Base-by-base conservation (phyloP, 2,329 filamentous ascomycete genomes). In the Fusarium sarcochroum region DNA sequence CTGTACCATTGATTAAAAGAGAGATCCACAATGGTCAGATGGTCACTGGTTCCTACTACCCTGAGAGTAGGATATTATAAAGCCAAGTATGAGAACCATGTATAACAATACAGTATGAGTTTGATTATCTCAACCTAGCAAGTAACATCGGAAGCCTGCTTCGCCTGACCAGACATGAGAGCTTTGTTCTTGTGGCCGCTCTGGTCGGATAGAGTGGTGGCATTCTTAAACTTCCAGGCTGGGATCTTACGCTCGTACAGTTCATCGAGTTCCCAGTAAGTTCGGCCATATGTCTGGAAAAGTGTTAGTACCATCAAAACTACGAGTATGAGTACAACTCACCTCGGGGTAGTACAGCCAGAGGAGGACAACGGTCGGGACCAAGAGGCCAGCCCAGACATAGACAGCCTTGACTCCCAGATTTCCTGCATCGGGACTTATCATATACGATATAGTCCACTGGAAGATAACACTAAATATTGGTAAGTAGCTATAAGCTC, bases 401-500 rank as follows among this genome's bases (percentile, higher is more conserved):
- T 59, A 63, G 11, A 63, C 54, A 21, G 59, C 55, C 34, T 63
- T 63, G 47, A 63, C 57, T 8, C 59, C 59, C 17, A 63, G 27
- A 6, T 63, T 63, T 34, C 52, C 52, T 25, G 52, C 52, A 30
- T 56, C 42, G 14, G 52, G 52, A 18, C 52, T 56, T 3, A 56
- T 56, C 52, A 56, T 56, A 44, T 56, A 56, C 6, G 52, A 56
- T 18, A 56, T 44, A 11, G 41, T 48, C 52, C 52, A 56, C 32
- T 56, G 27, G 27, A 30, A 30, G 27, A 30, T 10, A 30, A 30
- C 27, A 30, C 27, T 30, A 30, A 30, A 30, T 13, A 30, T 10
- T 11, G 27, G 27, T 30, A 11, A 30, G 27, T 13, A 11, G 10
- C 27, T 30, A 13, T 13, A 13, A 13, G 10, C 5, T 30, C 10